Base-by-base conservation (phyloP, 805 yeast species). In the Metschnikowia hibisci region DNA sequence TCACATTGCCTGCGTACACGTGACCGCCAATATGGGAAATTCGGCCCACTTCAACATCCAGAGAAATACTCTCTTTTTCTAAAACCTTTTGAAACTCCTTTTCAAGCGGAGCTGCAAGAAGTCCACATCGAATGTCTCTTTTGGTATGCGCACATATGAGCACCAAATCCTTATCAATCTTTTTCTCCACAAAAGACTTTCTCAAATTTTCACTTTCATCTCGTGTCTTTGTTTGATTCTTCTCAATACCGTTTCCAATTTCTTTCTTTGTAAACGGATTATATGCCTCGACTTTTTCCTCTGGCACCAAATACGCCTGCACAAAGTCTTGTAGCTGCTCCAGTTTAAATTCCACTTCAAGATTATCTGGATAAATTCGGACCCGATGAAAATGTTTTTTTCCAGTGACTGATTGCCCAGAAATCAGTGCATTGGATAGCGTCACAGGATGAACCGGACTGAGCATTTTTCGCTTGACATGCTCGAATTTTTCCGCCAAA, bases 11-110 rank as follows among this genome's bases (percentile, higher is more conserved):
- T 1, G 96, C 96, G 61, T 78, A 87, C 2, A 74, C 86, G 58
- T 87, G 96, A 0, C 96, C 96, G 1, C 96, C 95, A 32, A 87
- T 69, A 59, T 87, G 96, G 10, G 90, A 81, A 0, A 84, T 68
- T 6, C 76, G 55, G 0, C 87, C 89, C 27, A 82, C 67, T 28
- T 60, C 58, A 4, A 44, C 60, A 36, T 32, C 51, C 48, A 10
- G 48, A 43, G 53, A 45, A 33, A 77, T 33, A 0, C 60, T 61
- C 34, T 72, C 65, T 1, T 48, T 33, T 10, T 53, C 44, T 12
- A 81, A 50, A 1, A 75, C 78, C 25, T 41, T 47, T 20, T 57
- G 58, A 40, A 84, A 78, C 55, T 84, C 88, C 9, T 64, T 52
- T 29, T 59, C 54, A 0, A 84, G 55, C 12, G 80, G 38, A 0